Evolutionary conservation across 768 basidiomycete genomes (phyloP), one percentile per base, ranked within the genome.

Genomic region (Mycena haematopus): DNA sequence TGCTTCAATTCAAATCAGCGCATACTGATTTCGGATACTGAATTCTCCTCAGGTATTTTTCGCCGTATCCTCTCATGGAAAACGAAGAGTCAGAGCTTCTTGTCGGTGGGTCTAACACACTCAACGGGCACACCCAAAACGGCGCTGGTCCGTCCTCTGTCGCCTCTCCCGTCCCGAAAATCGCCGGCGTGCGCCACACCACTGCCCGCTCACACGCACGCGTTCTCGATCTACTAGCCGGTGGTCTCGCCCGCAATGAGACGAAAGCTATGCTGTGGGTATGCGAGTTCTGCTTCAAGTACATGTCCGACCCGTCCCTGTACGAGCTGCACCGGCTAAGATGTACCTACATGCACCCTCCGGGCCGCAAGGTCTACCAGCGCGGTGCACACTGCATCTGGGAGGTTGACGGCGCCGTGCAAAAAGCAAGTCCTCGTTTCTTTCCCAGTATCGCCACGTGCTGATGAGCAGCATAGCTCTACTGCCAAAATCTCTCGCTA

Each of bases 201-300:
- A 81, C 82, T 6, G 67, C 79, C 0, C 84, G 89, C 54, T 83
- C 89, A 25, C 88, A 91, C 70, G 86, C 86, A 6, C 86, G 92
- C 33, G 91, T 90, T 1, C 88, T 88, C 11, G 91, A 93, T 65
- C 70, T 93, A 25, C 75, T 92, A 19, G 86, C 86, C 0, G 87
- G 90, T 33, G 86, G 88, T 7, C 72, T 90, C 55, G 78, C 79
- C 33, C 79, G 86, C 22, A 77, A 79, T 19, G 87, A 86, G 65
- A 36, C 36, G 13, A 80, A 80, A 52, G 76, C 85, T 19, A 75
- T 78, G 33, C 75, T 96, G 21, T 95, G 88, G 85, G 93, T 96
- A 6, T 96, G 95, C 72, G 91, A 95, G 68, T 84, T 86, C 63
- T 99, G 96, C 78, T 97, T 98, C 87, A 99, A 97, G 77, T 99